Percentiles rank a stretch among this genome's conserved stretches.
phyloP scores from a whole-genome alignment of 768 basidiomycete species.

The Mycena amicta region DNA sequence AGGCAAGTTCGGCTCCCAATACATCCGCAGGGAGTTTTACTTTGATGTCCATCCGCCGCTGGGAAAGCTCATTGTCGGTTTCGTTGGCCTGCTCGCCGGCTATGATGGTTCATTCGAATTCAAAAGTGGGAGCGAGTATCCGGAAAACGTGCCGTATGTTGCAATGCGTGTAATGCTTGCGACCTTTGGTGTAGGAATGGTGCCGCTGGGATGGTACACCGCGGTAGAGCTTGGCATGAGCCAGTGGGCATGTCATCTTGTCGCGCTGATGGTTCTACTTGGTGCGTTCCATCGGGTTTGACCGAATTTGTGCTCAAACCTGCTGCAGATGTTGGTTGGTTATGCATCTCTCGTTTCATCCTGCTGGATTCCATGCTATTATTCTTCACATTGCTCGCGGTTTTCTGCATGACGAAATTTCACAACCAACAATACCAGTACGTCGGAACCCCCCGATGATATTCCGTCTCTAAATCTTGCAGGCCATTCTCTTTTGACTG shows the following conservation, averaged over 20 bases:
- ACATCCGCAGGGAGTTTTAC: slow-evolving; percentile 98
- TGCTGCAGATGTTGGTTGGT: slow-evolving; percentile 86
- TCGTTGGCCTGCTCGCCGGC: slow-evolving; percentile 87
- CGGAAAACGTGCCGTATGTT: slow-evolving; percentile 83
- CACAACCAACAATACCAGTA: slow-evolving; percentile 96
- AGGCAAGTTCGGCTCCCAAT: slow-evolving; percentile 98
- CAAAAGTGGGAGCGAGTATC: slow-evolving; percentile 88
- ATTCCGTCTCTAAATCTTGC: slow-evolving; percentile 14
- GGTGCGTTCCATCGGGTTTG: slow-evolving; percentile 51
- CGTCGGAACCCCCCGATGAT: slow-evolving; percentile 34
- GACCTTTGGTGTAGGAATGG: slow-evolving; percentile 91
- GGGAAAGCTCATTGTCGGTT: slow-evolving; percentile 98
- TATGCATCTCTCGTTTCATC: slow-evolving; percentile 96
- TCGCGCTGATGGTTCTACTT: slow-evolving; percentile 89
- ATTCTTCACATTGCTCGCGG: slow-evolving; percentile 97
- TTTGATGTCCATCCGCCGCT: slow-evolving; percentile 99
- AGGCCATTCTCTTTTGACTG: slow-evolving; percentile 95
- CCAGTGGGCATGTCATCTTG: slow-evolving; percentile 85
- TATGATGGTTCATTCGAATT: slow-evolving; percentile 94
- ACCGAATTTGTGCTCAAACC: background rate
- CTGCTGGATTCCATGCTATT: slow-evolving; percentile 98
- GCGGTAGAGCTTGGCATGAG: slow-evolving; percentile 93
- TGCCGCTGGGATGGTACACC: slow-evolving; percentile 96
- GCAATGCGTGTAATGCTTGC: slow-evolving; percentile 96
- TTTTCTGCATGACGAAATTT: slow-evolving; percentile 93